Base-by-base conservation (phyloP, 352 stramenopile species). In the Phytophthora megakarya region DNA sequence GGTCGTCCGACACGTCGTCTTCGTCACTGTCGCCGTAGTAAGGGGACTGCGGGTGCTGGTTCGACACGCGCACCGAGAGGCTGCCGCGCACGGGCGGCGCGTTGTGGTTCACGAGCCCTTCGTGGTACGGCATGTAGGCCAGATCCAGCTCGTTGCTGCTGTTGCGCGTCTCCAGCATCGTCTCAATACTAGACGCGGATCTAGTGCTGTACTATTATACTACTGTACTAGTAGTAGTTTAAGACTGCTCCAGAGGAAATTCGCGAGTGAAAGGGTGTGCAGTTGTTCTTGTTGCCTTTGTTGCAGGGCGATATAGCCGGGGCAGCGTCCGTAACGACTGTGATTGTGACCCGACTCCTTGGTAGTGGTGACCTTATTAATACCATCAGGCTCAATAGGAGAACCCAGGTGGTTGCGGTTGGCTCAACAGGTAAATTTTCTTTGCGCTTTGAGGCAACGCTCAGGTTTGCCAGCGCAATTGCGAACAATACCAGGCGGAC, bases 1-100 rank as follows among this genome's bases (percentile, higher is more conserved):
- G 81, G 50, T 89, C 79, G 57, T 89, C 81, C 55, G 76, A 88
- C 38, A 81, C 76, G 39, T 89, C 81, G 55, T 92, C 80, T 38
- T 88, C 76, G 47, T 83, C 76, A 26, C 57, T 68, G 40, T 75
- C 59, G 35, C 50, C 61, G 52, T 68, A 72, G 35, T 72, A 75
- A n/a, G 57, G 53, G 21, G 44, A 70, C 48, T 73, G 58, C 42
- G 50, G 32, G 38, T 68, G 56, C 46, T 58, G 62, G 32, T 48
- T 61, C 12, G 59, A 32, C 25, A 74, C 60, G 18, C 65, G 60
- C 45, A 78, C 65, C 11, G 75, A 73, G 49, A 81, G 65, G 15
- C 60, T 79, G 45, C 47, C 65, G 44, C 73, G 76, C 44, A 79
- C 57, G 6, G 52, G 55, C 44, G 71, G 65, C 52, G 68, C 70